Percentiles rank a stretch among this genome's conserved stretches.
phyloP scores from a whole-genome alignment of 805 yeast genomes.

The Ogataea nakhonphanomensis region DNA sequence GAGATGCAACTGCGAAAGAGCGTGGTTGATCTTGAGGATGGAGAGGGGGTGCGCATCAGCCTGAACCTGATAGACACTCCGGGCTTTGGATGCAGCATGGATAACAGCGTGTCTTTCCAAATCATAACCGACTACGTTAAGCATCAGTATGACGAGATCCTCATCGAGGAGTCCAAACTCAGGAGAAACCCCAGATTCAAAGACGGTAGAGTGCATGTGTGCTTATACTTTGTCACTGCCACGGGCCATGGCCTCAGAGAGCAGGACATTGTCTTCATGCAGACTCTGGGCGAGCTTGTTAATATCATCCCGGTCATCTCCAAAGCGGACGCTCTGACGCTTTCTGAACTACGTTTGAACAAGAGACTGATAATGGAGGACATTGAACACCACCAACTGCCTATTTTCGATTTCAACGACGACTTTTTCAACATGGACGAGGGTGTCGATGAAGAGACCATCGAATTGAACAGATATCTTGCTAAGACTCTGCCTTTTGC shows the following conservation, averaged over 20 bases:
- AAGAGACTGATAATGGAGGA: constrained; percentile 76
- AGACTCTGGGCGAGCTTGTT: constrained; percentile 62
- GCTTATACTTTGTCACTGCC: constrained; percentile 72
- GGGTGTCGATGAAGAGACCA: constrained; percentile 29
- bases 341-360: constrained; percentile 64
- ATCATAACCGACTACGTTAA: constrained; percentile 73
- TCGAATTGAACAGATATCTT: constrained; percentile 35
- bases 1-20: constrained; percentile 70
- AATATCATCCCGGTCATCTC: constrained; percentile 82
- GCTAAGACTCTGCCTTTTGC: constrained; percentile 59
- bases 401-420: constrained; percentile 73
- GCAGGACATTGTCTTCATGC: constrained; percentile 71
- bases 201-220: constrained; percentile 78
- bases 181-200: constrained; percentile 83
- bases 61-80: constrained; percentile 79
- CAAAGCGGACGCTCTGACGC: constrained; percentile 76
- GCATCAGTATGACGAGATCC: constrained; percentile 79
- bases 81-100: constrained; percentile 73
- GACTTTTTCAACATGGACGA: constrained; percentile 41
- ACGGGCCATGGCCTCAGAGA: constrained; percentile 66
- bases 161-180: constrained; percentile 75
- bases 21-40: constrained; percentile 79
- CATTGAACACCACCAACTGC: constrained; percentile 64
- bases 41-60: constrained; percentile 79
- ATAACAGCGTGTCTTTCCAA: constrained; percentile 64